Evolutionary conservation across 371 early-diverging fungal species (phyloP), one percentile per base, ranked within the genome.

Genomic region (Mortierella sp.): DNA sequence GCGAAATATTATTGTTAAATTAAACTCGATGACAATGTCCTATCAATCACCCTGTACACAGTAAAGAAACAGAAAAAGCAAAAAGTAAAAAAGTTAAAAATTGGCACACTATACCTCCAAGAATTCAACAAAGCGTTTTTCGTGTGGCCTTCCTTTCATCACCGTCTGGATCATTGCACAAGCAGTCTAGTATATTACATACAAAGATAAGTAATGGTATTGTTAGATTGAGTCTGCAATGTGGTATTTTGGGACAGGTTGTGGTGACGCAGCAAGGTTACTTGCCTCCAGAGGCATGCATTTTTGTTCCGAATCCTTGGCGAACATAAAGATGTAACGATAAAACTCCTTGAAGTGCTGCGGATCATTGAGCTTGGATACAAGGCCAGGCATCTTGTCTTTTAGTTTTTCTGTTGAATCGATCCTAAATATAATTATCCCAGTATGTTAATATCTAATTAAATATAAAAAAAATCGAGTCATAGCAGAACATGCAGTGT

Each of bases 311-410:
- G 84, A 83, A 72, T 90, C 90, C 66, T 91, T 91, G 37, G 89
- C 90, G 84, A 89, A 93, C 53, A 77, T 86, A 67, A 93, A 93
- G 2, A 90, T 86, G 64, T 88, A 93, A 45, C 87, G 85, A 67
- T 92, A 92, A 84, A 93, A 78, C 61, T 90, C 89, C 64, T 86
- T 87, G 61, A 89, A 85, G n/a, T 88, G 71, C 10, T 79, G 75
- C 1, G 89, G 83, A 56, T 89, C 85, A 13, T 84, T 68, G 55
- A 85, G 68, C 9, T 83, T 80, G 22, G 59, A 54, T 32, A 86
- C 86, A 40, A 93, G 84, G 8, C 75, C 72, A 3, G 86, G 75
- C 60, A 87, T 73, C 43, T 82, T 82, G 31, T 54, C 64, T 63
- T 82, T 75, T 6, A 93, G 82, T 47, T 88, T 86, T 19, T 85